Base-by-base conservation (phyloP, 441 rosid genomes). In the Arabidopsis lyrata region DNA sequence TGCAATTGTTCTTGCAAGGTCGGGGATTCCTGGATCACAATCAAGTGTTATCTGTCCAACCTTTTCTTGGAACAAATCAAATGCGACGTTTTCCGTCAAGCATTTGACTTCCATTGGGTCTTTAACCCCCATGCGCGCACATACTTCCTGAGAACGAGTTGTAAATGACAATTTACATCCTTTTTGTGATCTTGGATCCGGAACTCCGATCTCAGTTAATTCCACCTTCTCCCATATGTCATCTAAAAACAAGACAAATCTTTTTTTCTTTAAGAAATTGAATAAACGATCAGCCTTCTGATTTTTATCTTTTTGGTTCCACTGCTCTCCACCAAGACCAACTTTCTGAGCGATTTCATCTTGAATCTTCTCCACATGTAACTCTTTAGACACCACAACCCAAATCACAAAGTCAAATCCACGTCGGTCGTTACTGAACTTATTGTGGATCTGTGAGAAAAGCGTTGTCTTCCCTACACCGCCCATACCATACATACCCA, bases 381-480 rank as follows among this genome's bases (percentile, higher is more conserved):
- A 52, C 10, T 66, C 71, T 15, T 34, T 36, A 24, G 61, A 66
- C 6, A 52, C 71, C 7, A 52, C 71, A 66, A 55, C 20, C 72
- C 72, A 82, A 8, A 85, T 72, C 7, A 82, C 76, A 8, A 59
- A 1, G 29, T 82, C 68, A 57, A 78, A 78, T 14, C 63, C 57
- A 22, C 16, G 5, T 5, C 18, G 16, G 1, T 1, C 2, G 0
- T 29, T 4, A 7, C 12, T 45, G 1, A 77, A 42, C 32, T 65
- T 63, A 12, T 79, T 83, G 41, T 84, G 77, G 68, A 86, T 31
- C 15, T 73, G 34, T 72, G n/a, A 87, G 27, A 10, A 22, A 1
- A 87, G 75, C 0, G 84, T 77, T 2, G 87, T 86, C 57, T 84
- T 85, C 1, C 87, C 91, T 0, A 82, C 86, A 2, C 88, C 87